Base-by-base conservation (phyloP, 805 yeast species). In the Candida qinlingensis region DNA sequence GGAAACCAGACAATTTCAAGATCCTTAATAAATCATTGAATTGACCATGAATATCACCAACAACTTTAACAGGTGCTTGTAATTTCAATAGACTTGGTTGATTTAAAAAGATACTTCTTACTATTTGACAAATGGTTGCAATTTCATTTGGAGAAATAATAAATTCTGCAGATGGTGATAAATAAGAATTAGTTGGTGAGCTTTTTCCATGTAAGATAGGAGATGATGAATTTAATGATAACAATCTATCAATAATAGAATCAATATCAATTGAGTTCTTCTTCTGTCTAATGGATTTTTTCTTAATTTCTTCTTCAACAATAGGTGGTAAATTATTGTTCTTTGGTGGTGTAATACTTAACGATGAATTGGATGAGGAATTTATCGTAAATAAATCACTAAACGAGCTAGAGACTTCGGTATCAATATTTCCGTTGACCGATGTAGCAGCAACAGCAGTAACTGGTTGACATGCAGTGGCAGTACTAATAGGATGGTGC, bases 1-100 rank as follows among this genome's bases (percentile, higher is more conserved):
- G 99, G 68, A 92, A 88, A 26, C 99, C 99, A 71, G 98, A 91
- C 71, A 90, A 85, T 48, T 96, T 89, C 68, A 94, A 89, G 51
- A 94, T 77, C 56, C 99, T 79, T 55, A 94, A 80, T 53, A 94
- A 73, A 68, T 94, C 99, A 45, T 87, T 86, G 64, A 85, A 94
- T 68, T 94, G 99, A 31, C 99, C 99, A 67, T 94, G 99, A 31
- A 94, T 96, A 65, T 94, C 99, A 39, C 94, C 94, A 6, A 86
- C 92, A 50, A 87, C 79, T 63, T 87, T 87, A 4, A 86, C 92
- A 0, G 94, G 91, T 0, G 94, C 73, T 46, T 70, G 79, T 49
- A 94, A 73, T 66, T 90, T 97, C 50, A 94, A 71, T 49, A 94
- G 71, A 25, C 96, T 79, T 12, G 99, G 99, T 67, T 94, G 98